Conservation (phyloP, 768 basidiomycete genomes). For the Coprinopsis marcescibilis region DNA sequence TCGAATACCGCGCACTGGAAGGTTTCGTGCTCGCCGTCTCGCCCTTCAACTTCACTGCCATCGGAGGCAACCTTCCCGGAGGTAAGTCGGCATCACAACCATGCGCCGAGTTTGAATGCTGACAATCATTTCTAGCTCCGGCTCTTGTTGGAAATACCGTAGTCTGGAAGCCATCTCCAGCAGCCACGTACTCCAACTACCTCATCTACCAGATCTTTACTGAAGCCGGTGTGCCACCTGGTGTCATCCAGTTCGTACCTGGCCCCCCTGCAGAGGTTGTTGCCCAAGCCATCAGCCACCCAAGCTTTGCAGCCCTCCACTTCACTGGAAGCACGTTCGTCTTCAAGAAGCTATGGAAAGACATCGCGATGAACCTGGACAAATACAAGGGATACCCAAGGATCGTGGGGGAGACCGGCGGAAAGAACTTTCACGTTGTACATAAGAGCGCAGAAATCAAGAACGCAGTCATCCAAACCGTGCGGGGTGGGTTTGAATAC, state of each 20-base stretch:
- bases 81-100: conserved; percentile 27
- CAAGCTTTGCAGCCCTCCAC: conserved; percentile 81
- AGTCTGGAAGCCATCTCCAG: conserved; percentile 97
- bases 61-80: conserved; percentile 90
- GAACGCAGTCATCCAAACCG: conserved; percentile 85
- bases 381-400: conserved; percentile 86
- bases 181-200: conserved; percentile 94
- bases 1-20: conserved; percentile 95
- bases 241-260: conserved; percentile 96
- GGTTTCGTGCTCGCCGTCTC: conserved; percentile 97
- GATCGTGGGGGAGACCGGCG: conserved; percentile 96
- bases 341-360: conserved; percentile 95
- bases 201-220: conserved; percentile 83
- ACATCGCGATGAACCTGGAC: conserved; percentile 86
- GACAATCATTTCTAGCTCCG: conserved; percentile 48
- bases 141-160: conserved; percentile 93
- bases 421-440: conserved; percentile 97
- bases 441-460: conserved; percentile 82
- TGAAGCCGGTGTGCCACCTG: conserved; percentile 91
- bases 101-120: background rate
- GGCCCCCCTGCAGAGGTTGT: conserved; percentile 84
- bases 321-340: conserved; percentile 95
- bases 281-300: conserved; percentile 73
- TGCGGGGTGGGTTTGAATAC: conserved; percentile 93
- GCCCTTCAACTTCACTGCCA: conserved; percentile 98